phyloP scores from a whole-genome alignment of 1,284 basidiomycete species.

The Anthracocystis walkeri region DNA sequence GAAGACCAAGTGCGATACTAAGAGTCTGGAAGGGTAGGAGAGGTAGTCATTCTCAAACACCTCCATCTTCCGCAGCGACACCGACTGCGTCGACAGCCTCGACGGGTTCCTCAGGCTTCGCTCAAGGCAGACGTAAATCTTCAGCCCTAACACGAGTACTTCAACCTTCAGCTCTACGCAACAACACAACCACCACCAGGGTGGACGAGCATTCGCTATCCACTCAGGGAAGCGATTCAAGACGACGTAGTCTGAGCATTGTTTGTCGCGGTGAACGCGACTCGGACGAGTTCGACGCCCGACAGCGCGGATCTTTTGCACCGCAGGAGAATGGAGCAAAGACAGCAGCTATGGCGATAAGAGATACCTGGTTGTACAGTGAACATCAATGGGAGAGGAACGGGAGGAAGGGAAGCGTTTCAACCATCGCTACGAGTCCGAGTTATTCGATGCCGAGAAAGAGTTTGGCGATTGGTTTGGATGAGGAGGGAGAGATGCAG shows the following conservation, averaged over 20 bases:
- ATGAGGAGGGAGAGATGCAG: slow-evolving; percentile 15
- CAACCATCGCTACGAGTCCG: slow-evolving; percentile 14
- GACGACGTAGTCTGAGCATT: slow-evolving; percentile 27
- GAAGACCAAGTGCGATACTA: slow-evolving; percentile 11
- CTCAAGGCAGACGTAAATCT: slow-evolving; percentile 13
- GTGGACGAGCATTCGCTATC: slow-evolving; percentile 17
- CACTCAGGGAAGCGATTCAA: not conserved
- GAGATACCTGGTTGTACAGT: slow-evolving; percentile 34
- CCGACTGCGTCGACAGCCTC: no score
- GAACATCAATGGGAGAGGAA: slow-evolving; percentile 25
- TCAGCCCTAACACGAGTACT: slow-evolving; percentile 18
- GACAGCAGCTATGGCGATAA: slow-evolving; percentile 43
- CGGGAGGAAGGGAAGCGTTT: slow-evolving; percentile 26
- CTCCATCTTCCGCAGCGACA: not conserved
- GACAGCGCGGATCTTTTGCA: not conserved
- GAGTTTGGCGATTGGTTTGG: slow-evolving; percentile 19
- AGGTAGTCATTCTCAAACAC: slow-evolving; percentile 3
- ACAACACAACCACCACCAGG: not conserved
- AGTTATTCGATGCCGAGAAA: slow-evolving; percentile 4
- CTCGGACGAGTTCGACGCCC: slow-evolving; percentile 10
- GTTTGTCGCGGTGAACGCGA: slow-evolving; percentile 25
- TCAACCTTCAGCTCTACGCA: slow-evolving; percentile 4
- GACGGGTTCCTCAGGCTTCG: no score
- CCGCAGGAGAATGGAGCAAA: not conserved
- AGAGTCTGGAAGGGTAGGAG: slow-evolving; percentile 23